Conservation (phyloP, 306 rosid genomes). For the Leucaena leucocephala region DNA sequence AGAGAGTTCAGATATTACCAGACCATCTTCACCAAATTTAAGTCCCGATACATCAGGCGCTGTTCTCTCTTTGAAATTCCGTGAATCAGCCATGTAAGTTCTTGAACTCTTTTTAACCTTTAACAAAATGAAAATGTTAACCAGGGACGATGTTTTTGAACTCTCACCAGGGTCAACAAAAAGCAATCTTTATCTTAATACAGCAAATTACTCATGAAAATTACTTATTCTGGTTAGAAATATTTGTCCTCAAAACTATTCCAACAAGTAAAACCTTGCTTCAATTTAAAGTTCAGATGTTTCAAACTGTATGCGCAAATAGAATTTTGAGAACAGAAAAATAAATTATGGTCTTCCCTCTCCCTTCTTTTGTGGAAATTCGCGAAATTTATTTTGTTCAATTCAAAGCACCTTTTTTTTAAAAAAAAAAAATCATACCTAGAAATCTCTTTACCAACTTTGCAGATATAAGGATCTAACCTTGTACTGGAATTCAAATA, state of each 20-base stretch:
- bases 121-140: conserved; percentile 32
- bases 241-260: neutral
- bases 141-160: conserved; percentile 5
- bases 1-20: conserved; percentile 53
- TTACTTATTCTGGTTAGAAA: neutral
- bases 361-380: neutral
- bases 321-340: neutral
- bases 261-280: neutral
- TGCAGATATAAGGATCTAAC: conserved; percentile 35
- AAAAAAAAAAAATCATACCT: neutral
- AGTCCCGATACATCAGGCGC: conserved; percentile 52
- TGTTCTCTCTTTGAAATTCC: conserved; percentile 50
- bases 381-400: neutral
- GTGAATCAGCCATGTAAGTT: conserved; percentile 71
- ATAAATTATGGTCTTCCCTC: neutral
- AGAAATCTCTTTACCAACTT: neutral
- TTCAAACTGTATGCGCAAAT: neutral
- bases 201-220: conserved; percentile 11
- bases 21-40: conserved; percentile 54
- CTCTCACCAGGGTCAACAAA: conserved; percentile 1
- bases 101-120: conserved; percentile 75
- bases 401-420: neutral
- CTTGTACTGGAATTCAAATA: conserved; percentile 85
- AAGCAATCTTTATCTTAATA: conserved; percentile 13
- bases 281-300: neutral